phyloP scores from a whole-genome alignment of 1,284 basidiomycete genomes.

The Ganoderma sinense region DNA sequence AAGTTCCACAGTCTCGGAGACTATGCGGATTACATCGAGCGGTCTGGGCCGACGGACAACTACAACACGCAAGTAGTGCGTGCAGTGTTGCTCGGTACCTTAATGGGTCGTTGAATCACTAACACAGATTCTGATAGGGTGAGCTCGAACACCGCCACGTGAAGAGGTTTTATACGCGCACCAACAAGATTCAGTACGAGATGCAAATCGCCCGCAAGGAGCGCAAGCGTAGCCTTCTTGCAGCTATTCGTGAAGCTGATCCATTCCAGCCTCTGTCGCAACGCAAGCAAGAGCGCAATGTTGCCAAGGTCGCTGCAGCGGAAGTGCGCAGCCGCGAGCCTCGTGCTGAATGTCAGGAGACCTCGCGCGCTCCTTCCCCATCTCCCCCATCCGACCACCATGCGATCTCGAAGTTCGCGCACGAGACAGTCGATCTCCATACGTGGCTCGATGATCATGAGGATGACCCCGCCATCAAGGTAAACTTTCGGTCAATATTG shows the following conservation, averaged over 20 bases:
- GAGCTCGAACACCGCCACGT: slow-evolving; percentile 41
- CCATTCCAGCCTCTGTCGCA: not conserved
- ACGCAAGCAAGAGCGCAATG: too few species aligned
- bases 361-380: not conserved
- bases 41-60: slow-evolving; percentile 44
- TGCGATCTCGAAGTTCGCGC: too few species aligned
- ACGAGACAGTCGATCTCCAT: too few species aligned
- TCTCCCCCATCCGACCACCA: too few species aligned
- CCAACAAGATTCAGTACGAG: slow-evolving; percentile 37
- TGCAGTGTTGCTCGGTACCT: too few species aligned
- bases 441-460: too few species aligned
- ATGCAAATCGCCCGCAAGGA: slow-evolving; percentile 33
- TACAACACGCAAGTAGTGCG: slow-evolving; percentile 19
- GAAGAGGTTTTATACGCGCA: slow-evolving; percentile 41
- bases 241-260: not conserved
- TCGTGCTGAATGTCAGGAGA: too few species aligned
- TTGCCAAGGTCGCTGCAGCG: too few species aligned
- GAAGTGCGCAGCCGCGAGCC: too few species aligned
- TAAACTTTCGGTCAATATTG: too few species aligned
- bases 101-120: too few species aligned
- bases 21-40: slow-evolving; percentile 37
- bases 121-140: slow-evolving; percentile 22
- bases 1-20: slow-evolving; percentile 44
- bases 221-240: slow-evolving; percentile 3
- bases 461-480: too few species aligned